These are phyloP conservation scores for Auricularia heimuer DNA, from an alignment of 768 basidiomycete species.

Conservation along the genomic window DNA sequence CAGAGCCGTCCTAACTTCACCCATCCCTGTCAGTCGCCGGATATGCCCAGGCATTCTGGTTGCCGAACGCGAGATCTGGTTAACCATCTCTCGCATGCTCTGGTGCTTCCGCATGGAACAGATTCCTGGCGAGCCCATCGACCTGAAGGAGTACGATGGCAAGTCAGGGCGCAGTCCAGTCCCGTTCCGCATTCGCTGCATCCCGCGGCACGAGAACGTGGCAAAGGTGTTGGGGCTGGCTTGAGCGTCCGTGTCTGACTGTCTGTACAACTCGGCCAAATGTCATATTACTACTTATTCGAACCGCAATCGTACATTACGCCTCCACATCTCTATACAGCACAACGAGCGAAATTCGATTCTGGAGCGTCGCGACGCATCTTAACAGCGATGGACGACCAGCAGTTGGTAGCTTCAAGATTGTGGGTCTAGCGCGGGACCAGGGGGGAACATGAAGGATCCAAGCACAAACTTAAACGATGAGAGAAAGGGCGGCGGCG, in stretches of 20 bases:
- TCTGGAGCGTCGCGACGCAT: not conserved
- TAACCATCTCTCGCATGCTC: conserved; percentile 36
- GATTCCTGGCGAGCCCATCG: conserved; percentile 34
- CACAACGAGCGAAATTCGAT: not conserved
- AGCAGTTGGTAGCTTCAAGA: not conserved
- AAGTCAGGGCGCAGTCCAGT: conserved; percentile 36
- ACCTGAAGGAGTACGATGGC: conserved; percentile 38
- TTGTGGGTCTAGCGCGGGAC: not conserved
- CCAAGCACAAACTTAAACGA: no score
- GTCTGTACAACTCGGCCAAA: not conserved
- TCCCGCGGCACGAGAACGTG: conserved; percentile 5
- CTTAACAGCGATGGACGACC: not conserved
- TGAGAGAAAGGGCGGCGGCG: not conserved
- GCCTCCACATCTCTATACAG: not conserved
- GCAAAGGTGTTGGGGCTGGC: not conserved
- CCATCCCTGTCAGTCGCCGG: conserved; percentile 14
- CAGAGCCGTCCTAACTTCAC: not conserved
- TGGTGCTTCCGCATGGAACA: conserved; percentile 37
- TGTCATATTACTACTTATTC: not conserved
- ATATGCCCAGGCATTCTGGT: conserved; percentile 38
- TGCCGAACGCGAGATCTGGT: conserved; percentile 36
- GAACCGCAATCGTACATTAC: not conserved
- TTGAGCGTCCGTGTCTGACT: not conserved
- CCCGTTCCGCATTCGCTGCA: conserved; percentile 25
- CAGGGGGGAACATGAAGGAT: not conserved